Conservation (phyloP, 176 grass and related monocot species). For the Elaeis guineensis region DNA sequence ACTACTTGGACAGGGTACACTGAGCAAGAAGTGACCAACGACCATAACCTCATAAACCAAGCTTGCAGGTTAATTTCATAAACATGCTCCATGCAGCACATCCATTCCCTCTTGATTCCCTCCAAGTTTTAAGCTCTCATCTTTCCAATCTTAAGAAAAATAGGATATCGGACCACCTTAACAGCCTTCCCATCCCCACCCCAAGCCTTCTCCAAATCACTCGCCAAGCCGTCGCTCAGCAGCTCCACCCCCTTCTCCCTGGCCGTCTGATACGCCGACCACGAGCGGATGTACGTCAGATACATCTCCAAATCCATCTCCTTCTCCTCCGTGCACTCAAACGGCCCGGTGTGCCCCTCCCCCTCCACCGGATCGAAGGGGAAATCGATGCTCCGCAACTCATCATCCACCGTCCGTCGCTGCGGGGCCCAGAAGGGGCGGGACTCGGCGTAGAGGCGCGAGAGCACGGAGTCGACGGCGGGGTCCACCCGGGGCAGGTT, state of each 20-base stretch:
- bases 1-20: no score
- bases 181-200: constrained; percentile 28
- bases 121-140: neutral
- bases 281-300: constrained; percentile 70
- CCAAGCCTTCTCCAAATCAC: constrained; percentile 41
- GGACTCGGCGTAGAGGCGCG: constrained; percentile 44
- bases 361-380: constrained; percentile 58
- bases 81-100: no score
- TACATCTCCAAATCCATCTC: constrained; percentile 48
- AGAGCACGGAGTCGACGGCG: constrained; percentile 52
- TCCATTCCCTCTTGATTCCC: no score
- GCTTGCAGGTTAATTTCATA: no score
- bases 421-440: constrained; percentile 48
- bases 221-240: constrained; percentile 35
- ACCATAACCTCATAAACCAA: no score
- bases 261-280: constrained; percentile 89
- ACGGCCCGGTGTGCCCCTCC: constrained; percentile 42
- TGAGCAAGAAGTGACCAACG: no score
- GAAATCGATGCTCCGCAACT: constrained; percentile 52
- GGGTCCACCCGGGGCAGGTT: constrained; percentile 44
- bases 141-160: constrained; percentile 83
- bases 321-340: constrained; percentile 52
- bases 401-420: constrained; percentile 54
- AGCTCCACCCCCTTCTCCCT: constrained; percentile 59
- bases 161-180: constrained; percentile 50